These are phyloP conservation scores for Erodium moschatum DNA, from an alignment of 441 rosid species.

Conservation along the genomic window DNA sequence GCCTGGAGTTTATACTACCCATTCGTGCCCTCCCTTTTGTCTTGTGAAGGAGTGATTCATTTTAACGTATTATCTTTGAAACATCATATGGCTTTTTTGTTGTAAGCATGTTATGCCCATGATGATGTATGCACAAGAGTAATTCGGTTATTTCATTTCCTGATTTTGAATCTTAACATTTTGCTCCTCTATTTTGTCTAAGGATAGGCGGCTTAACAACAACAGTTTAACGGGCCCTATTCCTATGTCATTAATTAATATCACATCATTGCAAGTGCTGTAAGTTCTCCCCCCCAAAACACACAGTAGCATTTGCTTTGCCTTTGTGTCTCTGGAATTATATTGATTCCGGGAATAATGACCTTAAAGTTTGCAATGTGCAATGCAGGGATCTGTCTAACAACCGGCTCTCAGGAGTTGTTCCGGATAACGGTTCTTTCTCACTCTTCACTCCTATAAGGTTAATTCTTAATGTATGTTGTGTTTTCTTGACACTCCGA, in stretches of 20 bases:
- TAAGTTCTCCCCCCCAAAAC: slow-evolving; percentile 30
- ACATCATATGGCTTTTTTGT: no score
- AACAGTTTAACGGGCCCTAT: slow-evolving; percentile 75
- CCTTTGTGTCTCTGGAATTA: slow-evolving; percentile 12
- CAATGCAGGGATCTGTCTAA: slow-evolving; percentile 81
- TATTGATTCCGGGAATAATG: slow-evolving; percentile 13
- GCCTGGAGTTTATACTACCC: no score
- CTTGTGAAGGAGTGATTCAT: no score
- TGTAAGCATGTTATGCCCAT: not conserved
- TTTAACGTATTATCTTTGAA: no score
- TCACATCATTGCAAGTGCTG: slow-evolving; percentile 76
- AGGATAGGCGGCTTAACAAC: slow-evolving; percentile 88
- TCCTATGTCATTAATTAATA: slow-evolving; percentile 78
- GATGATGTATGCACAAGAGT: no score
- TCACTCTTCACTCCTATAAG: slow-evolving; percentile 88
- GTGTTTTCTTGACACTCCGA: not conserved
- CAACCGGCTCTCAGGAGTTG: slow-evolving; percentile 72
- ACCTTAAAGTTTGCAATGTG: slow-evolving; percentile 18
- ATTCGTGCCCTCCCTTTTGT: no score
- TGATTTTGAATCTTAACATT: slow-evolving; percentile 19
- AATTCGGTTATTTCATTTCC: not conserved
- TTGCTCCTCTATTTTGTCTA: slow-evolving; percentile 28
- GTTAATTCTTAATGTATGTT: slow-evolving; percentile 28
- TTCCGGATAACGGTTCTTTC: slow-evolving; percentile 90
- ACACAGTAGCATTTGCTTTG: not conserved